phyloP scores from a whole-genome alignment of 345 rosid species.

The Dimocarpus longan region DNA sequence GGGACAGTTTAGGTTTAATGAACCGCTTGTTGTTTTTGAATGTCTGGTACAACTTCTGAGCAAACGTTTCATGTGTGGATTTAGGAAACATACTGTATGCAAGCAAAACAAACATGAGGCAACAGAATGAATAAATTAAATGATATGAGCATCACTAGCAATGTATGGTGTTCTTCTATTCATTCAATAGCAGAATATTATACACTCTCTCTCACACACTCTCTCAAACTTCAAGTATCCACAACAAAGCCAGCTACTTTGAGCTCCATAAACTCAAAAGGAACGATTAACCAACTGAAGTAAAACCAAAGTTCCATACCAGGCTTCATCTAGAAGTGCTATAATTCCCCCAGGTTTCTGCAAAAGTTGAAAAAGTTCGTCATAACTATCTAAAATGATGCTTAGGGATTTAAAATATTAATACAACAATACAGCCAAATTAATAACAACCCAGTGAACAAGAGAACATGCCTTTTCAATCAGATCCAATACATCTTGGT shows the following conservation, averaged over 20 bases:
- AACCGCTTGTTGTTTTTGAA: conserved; percentile 94
- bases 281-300: conserved; percentile 24
- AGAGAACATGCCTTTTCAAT: conserved; percentile 78
- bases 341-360: conserved; percentile 99
- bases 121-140: conserved; percentile 10
- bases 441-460: conserved; percentile 17
- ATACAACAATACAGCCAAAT: conserved; percentile 11
- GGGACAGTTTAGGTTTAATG: conserved; percentile 97
- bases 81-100: conserved; percentile 91
- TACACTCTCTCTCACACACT: neutral
- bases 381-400: conserved; percentile 18
- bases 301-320: conserved; percentile 53
- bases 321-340: conserved; percentile 98
- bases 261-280: conserved; percentile 16
- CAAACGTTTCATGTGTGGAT: conserved; percentile 99
- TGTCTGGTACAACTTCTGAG: conserved; percentile 97
- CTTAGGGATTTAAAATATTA: conserved; percentile 8
- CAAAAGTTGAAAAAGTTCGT: conserved; percentile 31
- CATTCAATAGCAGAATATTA: conserved; percentile 17
- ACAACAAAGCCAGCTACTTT: neutral
- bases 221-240: neutral
- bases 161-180: conserved; percentile 12
- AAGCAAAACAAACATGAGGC: conserved; percentile 29
- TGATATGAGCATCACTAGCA: conserved; percentile 13
- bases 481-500: conserved; percentile 97